Evolutionary conservation across 192 early-diverging fungal genomes (phyloP), one percentile per base, ranked within the genome.

Genomic region (Backusella liffmaniae): DNA sequence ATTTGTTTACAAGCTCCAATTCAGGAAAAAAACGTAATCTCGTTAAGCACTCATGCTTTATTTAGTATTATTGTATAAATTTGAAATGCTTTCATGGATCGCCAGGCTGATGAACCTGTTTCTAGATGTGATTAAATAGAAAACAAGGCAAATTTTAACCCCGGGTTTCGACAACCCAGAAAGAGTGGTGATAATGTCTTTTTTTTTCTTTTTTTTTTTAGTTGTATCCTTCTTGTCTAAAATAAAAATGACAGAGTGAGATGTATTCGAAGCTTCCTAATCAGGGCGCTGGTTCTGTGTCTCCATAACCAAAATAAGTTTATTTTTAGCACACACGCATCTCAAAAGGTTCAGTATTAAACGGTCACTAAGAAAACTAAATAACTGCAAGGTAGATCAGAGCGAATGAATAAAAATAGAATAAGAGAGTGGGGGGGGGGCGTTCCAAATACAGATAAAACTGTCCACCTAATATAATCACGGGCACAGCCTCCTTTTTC

Each of bases 381-480:
- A 44, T 56, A 23, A 62, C 56, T 62, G 56, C 56, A 62, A 29
- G 9, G 56, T 62, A 62, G 56, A 62, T 62, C 56, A 62, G 12
- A 62, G 23, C 56, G 56, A 59, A 59, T 59, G 56, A 62, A 62
- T 62, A 62, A 62, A 62, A 62, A 62, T 62, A 62, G 56, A 62
- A 62, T 29, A 12, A 59, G 53, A 23, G 26, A 4, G 56, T 29
- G 26, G 56, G 56, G 26, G 53, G 53, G 53, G 53, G 51, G 56
- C 9, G 56, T 13, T 26, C 56, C 56, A 59, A 59, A 59, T 3
- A 1, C 2, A 59, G 53, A 59, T 10, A 59, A 26, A 59, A 59
- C 3, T 59, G 10, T 26, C 56, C 56, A 59, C 21, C 21, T 59
- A 59, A 59, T 59, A 59, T 16, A 49, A 49, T 49, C 46, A 49